A percentile compares a stretch with the other conserved stretches of the same genome.
Evolutionary conservation across 2,329 filamentous ascomycete species (phyloP).

Genomic region (Ambrosiella beaveri): DNA sequence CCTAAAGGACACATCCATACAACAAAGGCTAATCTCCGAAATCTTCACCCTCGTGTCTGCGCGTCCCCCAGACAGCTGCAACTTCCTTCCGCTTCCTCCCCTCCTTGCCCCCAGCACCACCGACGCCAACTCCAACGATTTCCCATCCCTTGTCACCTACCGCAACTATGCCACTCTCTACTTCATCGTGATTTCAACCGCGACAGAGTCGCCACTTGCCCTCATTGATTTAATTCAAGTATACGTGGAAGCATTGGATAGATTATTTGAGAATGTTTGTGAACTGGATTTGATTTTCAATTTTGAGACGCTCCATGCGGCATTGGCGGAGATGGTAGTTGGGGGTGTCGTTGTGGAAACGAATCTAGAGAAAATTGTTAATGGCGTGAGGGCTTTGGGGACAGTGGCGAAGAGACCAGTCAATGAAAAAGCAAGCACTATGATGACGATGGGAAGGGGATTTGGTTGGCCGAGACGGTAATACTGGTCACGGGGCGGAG

Average conservation of each 20-base stretch:
- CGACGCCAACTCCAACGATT: slow-evolving; percentile 58
- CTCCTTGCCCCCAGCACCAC: slow-evolving; percentile 46
- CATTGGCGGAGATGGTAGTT: slow-evolving; percentile 84
- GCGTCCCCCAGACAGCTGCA: slow-evolving; percentile 80
- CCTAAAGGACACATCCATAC: slow-evolving; percentile 77
- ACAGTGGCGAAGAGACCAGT: slow-evolving; percentile 63
- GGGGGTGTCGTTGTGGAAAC: slow-evolving; percentile 92
- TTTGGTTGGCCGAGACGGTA: slow-evolving; percentile 36
- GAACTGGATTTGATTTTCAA: slow-evolving; percentile 98
- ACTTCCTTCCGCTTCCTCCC: slow-evolving; percentile 73
- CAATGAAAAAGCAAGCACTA: slow-evolving; percentile 45
- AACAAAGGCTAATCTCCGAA: slow-evolving; percentile 90
- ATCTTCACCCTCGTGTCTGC: slow-evolving; percentile 94
- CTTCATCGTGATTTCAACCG: slow-evolving; percentile 95
- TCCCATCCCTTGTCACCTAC: slow-evolving; percentile 90
- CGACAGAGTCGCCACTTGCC: slow-evolving; percentile 86
- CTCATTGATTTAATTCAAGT: slow-evolving; percentile 95
- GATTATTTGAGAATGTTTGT: slow-evolving; percentile 95
- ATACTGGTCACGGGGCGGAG: slow-evolving; percentile 1
- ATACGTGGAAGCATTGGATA: slow-evolving; percentile 88
- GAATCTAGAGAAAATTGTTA: slow-evolving; percentile 70
- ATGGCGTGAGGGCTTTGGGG: slow-evolving; percentile 63
- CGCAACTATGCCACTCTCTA: slow-evolving; percentile 96
- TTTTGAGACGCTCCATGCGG: slow-evolving; percentile 88
- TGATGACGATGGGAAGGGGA: slow-evolving; percentile 40